A percentile compares a stretch with the other conserved stretches of the same genome.
phyloP scores from a whole-genome alignment of 208 protist genomes.

The Borovskyia barvae region DNA sequence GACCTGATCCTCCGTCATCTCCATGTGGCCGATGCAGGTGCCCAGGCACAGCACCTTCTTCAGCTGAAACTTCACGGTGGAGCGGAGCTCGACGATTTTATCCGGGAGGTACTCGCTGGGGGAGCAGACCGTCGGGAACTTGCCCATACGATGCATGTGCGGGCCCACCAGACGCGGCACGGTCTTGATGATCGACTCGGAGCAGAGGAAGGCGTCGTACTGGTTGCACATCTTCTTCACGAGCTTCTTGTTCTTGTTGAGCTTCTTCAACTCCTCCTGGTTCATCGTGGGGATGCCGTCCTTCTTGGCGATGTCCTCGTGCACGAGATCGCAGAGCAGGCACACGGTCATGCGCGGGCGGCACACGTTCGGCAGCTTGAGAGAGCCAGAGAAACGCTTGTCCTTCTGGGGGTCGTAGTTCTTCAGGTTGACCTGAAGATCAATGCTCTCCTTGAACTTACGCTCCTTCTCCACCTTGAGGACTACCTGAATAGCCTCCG shows the following conservation, averaged over 20 bases:
- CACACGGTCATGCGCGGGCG: conserved; percentile 95
- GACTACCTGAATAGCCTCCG: conserved; percentile 85
- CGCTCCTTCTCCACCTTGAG: conserved; percentile 80
- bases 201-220: conserved; percentile 98
- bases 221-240: conserved; percentile 99
- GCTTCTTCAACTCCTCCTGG: conserved; percentile 98
- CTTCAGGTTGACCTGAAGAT: conserved; percentile 99
- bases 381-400: conserved; percentile 98
- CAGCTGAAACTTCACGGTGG: conserved; percentile 98
- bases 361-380: conserved; percentile 94
- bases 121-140: conserved; percentile 97
- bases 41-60: conserved; percentile 99
- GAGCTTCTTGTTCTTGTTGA: conserved; percentile 99
- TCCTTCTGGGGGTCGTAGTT: conserved; percentile 99
- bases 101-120: conserved; percentile 90
- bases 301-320: conserved; percentile 96
- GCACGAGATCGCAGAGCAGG: conserved; percentile 96
- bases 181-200: conserved; percentile 97
- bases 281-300: conserved; percentile 92
- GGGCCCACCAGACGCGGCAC: conserved; percentile 96
- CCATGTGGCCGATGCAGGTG: conserved; percentile 96
- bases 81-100: conserved; percentile 95
- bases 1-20: conserved; percentile 95
- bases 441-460: conserved; percentile 98
- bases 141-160: conserved; percentile 99